Evolutionary conservation across 2,329 filamentous ascomycete genomes (phyloP), one percentile per base, ranked within the genome.

Genomic region (Aspergillus sp.): DNA sequence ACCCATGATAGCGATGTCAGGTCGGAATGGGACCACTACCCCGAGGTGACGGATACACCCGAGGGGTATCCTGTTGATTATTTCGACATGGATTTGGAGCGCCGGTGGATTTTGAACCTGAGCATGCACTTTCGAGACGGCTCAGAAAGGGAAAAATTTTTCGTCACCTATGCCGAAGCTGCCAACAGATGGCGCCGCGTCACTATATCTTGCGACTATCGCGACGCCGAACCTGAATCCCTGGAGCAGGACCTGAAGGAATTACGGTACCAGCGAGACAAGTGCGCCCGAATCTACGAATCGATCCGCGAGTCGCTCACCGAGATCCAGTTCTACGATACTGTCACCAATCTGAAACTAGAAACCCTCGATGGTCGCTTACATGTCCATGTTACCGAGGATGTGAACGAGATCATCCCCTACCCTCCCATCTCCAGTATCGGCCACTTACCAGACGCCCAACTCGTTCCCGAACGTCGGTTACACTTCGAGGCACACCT

Each of bases 81-180:
- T 66, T 83, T 96, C 63, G 86, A 89, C 63, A 86, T 90, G 61
- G 93, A 98, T 74, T 82, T 97, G 55, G 92, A 97, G 69, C 85
- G 82, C 60, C 88, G 85, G 68, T 99, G 95, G 95, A 98, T 99
- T 59, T 80, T 99, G 65, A 99, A 99, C 70, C 83, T 98, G 59
- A 97, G 92, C 75, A 97, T 99, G 95, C 92, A 96, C 74, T 99
- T 97, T 74, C 86, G 93, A 58, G 95, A 99, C 76, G 88, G 89
- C 68, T 96, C 93, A 12, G 90, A 90, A 66, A 85, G 93, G 44
- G 95, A 99, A 74, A 99, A 99, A 74, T 98, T 98, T 79, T 99
- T 98, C 73, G 88, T 99, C 62, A 98, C 95, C 0, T 99, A 90
- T 72, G 90, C 92, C 48, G 89, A 96, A 72, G 83, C 84, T 48